These are phyloP conservation scores for Cornus florida DNA, from an alignment of 148 eudicot species.

Conservation along the genomic window DNA sequence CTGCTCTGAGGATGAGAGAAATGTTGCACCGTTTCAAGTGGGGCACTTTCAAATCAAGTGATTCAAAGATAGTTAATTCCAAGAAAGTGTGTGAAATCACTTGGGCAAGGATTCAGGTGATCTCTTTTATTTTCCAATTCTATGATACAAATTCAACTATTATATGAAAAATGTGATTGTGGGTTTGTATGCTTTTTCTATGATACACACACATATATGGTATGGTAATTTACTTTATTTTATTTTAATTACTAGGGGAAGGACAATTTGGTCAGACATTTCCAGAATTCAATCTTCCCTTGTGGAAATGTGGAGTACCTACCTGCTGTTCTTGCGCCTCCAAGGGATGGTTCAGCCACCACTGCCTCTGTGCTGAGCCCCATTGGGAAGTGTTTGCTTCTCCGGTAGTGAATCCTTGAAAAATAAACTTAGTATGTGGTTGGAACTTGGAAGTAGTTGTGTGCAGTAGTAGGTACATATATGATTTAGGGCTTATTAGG, in stretches of 20 bases:
- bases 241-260: neutral
- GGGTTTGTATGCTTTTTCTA: neutral
- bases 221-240: neutral
- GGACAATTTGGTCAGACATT: neutral
- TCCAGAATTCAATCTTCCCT: neutral
- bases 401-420: no score
- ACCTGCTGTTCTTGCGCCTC: constrained; percentile 1
- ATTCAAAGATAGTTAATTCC: neutral
- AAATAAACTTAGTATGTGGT: no score
- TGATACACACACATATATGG: no score
- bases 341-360: constrained; percentile 1
- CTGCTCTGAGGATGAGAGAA: constrained; percentile 8
- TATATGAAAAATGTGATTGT: neutral
- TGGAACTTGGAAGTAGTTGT: no score
- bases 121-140: neutral
- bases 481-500: no score
- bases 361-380: neutral
- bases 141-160: no score
- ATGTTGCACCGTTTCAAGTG: constrained; percentile 15
- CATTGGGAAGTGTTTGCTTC: neutral
- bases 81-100: constrained; percentile 29
- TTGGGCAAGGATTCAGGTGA: constrained; percentile 41
- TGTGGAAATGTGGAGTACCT: constrained; percentile 4
- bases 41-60: neutral
- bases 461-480: no score